Evolutionary conservation across 805 yeast species (phyloP).

Genomic region (Jamesozyma spencerorum): DNA sequence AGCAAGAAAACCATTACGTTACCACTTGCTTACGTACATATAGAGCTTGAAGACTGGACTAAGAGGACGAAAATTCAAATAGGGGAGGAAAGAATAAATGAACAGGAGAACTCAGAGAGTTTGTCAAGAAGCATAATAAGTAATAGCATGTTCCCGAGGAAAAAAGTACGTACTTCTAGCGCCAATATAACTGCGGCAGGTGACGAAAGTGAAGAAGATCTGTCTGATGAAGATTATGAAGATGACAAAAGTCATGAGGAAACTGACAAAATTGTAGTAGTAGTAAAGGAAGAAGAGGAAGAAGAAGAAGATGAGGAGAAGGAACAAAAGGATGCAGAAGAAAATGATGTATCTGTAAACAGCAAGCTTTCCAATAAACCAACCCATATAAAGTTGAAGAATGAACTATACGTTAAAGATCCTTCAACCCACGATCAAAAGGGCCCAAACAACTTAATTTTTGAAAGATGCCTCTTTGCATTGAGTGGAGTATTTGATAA

Average conservation of each 20-base stretch:
- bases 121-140: slow-evolving; percentile 18
- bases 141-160: slow-evolving; percentile 8
- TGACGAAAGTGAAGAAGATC: neutral
- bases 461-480: slow-evolving; percentile 33
- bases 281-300: neutral
- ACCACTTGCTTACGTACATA: slow-evolving; percentile 26
- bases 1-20: slow-evolving; percentile 13
- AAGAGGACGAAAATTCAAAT: slow-evolving; percentile 26
- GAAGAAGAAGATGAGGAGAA: neutral
- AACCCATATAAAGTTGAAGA: neutral
- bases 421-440: no score
- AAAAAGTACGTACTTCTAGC: neutral
- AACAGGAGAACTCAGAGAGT: slow-evolving; percentile 10
- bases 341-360: neutral
- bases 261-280: neutral
- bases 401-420: neutral
- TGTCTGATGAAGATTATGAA: neutral
- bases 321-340: neutral
- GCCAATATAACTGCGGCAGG: neutral
- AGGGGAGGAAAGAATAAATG: slow-evolving; percentile 9
- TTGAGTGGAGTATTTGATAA: slow-evolving; percentile 30
- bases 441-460: no score
- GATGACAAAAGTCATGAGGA: no score
- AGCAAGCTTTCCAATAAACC: neutral
- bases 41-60: slow-evolving; percentile 31